Conservation (phyloP, 1,284 basidiomycete species). For the Cutaneotrichosporon cavernicola region DNA sequence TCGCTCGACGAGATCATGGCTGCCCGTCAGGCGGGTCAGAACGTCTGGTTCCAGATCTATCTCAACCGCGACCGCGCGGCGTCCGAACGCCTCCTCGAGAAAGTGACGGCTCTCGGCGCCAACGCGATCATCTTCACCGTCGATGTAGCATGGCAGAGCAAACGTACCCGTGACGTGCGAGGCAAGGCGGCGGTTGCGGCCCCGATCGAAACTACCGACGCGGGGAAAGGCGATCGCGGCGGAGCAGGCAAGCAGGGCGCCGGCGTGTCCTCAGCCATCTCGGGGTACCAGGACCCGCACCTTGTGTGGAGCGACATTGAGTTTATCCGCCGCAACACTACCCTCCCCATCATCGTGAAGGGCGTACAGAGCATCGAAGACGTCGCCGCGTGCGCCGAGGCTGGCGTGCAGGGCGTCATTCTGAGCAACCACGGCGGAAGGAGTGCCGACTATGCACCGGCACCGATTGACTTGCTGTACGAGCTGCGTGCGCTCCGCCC, state of each 20-base stretch:
- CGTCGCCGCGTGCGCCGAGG: constrained; percentile 56
- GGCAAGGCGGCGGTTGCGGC: constrained; percentile 39
- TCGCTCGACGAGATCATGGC: constrained; percentile 60
- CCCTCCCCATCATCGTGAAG: constrained; percentile 56
- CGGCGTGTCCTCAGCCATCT: constrained; percentile 54
- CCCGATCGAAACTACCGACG: constrained; percentile 6
- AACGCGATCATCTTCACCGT: constrained; percentile 86
- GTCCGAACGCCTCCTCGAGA: constrained; percentile 64
- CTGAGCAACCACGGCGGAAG: constrained; percentile 36
- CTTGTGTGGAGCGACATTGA: constrained; percentile 53
- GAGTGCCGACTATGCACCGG: constrained; percentile 52
- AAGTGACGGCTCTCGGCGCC: constrained; percentile 55
- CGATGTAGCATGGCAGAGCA: constrained; percentile 82
- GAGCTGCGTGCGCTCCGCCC: constrained; percentile 56
- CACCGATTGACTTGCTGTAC: constrained; percentile 54
- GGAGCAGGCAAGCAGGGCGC: constrained; percentile 10
- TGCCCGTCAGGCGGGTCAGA: constrained; percentile 60
- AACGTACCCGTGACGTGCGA: constrained; percentile 73
- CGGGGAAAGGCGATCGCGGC: background rate
- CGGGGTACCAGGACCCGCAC: constrained; percentile 56
- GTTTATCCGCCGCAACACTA: constrained; percentile 52
- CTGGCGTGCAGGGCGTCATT: constrained; percentile 58
- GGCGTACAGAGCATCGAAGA: constrained; percentile 59
- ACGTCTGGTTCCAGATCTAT: constrained; percentile 80
- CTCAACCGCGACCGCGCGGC: constrained; percentile 70